These are phyloP conservation scores for Oryza coarctata DNA, from an alignment of 176 grass and related monocot species.

Conservation along the genomic window DNA sequence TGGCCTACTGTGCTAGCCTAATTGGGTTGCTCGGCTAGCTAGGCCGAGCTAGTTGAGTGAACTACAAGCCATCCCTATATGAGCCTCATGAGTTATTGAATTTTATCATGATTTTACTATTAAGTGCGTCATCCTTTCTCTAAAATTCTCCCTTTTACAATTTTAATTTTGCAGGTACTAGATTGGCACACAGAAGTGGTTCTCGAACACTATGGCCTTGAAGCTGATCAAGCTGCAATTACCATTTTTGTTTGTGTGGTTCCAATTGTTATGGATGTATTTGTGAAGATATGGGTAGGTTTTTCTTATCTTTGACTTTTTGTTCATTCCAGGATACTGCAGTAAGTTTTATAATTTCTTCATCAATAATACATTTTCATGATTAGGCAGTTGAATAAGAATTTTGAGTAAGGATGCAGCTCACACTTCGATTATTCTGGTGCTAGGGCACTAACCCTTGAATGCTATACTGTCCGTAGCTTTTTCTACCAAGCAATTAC, in stretches of 20 bases:
- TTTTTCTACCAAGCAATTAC: not conserved
- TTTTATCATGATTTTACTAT: not conserved
- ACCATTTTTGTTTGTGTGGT: slow-evolving; percentile 82
- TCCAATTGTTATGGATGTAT: slow-evolving; percentile 74
- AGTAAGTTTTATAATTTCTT: not conserved
- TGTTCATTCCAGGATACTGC: not conserved
- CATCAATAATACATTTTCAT: not conserved
- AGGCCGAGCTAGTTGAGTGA: too few relatives aligned
- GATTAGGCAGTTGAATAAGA: not conserved
- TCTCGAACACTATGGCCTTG: slow-evolving; percentile 83
- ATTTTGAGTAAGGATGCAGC: not conserved
- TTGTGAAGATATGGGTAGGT: slow-evolving; percentile 78
- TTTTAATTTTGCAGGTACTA: slow-evolving; percentile 53
- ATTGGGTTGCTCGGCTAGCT: too few relatives aligned
- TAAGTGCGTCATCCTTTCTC: not conserved
- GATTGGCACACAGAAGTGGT: slow-evolving; percentile 81
- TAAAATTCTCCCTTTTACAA: not conserved
- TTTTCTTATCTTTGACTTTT: too few relatives aligned
- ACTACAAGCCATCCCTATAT: not conserved
- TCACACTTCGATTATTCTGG: not conserved
- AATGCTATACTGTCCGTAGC: not conserved
- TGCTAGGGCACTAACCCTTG: not conserved
- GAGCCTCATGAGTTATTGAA: not conserved
- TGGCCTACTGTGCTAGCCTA: too few relatives aligned
- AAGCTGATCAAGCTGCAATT: slow-evolving; percentile 70